A percentile compares a stretch with the other conserved stretches of the same genome.
phyloP scores from a whole-genome alignment of 75 land plant species.

The Ceratopteris richardii region DNA sequence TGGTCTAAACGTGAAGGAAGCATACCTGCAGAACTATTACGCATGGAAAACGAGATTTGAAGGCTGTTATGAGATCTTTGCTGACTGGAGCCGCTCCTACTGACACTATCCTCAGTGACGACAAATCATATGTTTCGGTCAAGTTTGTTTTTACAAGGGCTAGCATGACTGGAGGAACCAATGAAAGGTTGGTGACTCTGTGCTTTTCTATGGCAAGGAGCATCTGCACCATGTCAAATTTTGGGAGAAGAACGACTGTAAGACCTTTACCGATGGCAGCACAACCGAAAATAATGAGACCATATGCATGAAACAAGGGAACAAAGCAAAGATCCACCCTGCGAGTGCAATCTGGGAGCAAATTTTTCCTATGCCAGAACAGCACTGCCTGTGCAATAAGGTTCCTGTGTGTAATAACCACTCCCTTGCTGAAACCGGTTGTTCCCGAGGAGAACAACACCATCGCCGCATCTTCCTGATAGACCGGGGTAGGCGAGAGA shows the following conservation, averaged over 20 bases:
- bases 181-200: constrained; percentile 9
- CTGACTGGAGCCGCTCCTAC: constrained; percentile 18
- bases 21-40: constrained; percentile 28
- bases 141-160: constrained; percentile 3
- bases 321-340: constrained; percentile 4
- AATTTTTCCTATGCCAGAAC: background rate
- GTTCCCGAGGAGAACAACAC: constrained; percentile 29
- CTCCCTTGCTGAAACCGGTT: constrained; percentile 28
- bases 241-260: constrained; percentile 5
- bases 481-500: background rate
- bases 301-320: constrained; percentile 22
- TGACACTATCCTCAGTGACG: constrained; percentile 3
- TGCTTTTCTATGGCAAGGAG: constrained; percentile 12
- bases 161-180: constrained; percentile 16
- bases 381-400: constrained; percentile 9
- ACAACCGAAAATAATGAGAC: constrained; percentile 1
- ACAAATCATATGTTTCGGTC: constrained; percentile 14
- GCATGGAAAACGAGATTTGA: constrained; percentile 46
- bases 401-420: constrained; percentile 18
- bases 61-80: constrained; percentile 39
- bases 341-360: background rate
- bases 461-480: constrained; percentile 18
- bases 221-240: constrained; percentile 10
- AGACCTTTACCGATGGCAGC: background rate
- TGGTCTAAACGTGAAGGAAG: too few species aligned